Percentiles rank a stretch among this genome's conserved stretches.
Evolutionary conservation across 441 rosid species (phyloP).

Genomic region (Adansonia madagascariensis): DNA sequence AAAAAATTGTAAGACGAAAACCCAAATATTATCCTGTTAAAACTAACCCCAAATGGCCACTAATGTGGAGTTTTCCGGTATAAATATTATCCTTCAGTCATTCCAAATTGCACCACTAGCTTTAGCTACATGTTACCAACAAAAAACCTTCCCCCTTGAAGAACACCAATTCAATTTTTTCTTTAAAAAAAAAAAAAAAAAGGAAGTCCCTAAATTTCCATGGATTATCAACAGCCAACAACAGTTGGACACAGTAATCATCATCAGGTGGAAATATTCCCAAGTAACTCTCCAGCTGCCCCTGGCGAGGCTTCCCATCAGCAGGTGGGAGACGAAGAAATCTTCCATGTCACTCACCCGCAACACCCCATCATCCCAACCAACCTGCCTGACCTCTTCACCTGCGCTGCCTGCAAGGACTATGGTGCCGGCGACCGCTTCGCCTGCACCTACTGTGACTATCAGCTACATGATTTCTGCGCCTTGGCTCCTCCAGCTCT

Average conservation of each 20-base stretch:
- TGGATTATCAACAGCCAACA: neutral
- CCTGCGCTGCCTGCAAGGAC: conserved; percentile 80
- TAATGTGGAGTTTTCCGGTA: conserved; percentile 29
- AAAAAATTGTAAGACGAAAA: neutral
- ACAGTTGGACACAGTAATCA: neutral
- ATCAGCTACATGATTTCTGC: conserved; percentile 83
- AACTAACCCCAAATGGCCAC: neutral
- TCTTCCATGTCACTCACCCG: conserved; percentile 61
- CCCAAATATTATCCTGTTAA: too few relatives aligned
- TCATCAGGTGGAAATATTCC: conserved; percentile 41
- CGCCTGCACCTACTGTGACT: conserved; percentile 65
- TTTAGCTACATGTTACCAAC: neutral
- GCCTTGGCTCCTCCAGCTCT: conserved; percentile 68
- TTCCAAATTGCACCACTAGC: conserved; percentile 1
- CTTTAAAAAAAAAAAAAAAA: conserved; percentile 6
- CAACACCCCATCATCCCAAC: conserved; percentile 54
- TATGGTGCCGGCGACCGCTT: conserved; percentile 77
- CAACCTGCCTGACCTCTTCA: conserved; percentile 58
- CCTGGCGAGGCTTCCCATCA: conserved; percentile 30
- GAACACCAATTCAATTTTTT: conserved; percentile 31
- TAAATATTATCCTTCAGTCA: conserved; percentile 30
- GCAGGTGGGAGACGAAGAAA: conserved; percentile 43
- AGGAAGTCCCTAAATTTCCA: conserved; percentile 10
- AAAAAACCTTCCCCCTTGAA: neutral
- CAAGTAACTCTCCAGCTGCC: conserved; percentile 18